Evolutionary conservation across 208 protist species (phyloP).

Genomic region (Leishmania braziliensis): DNA sequence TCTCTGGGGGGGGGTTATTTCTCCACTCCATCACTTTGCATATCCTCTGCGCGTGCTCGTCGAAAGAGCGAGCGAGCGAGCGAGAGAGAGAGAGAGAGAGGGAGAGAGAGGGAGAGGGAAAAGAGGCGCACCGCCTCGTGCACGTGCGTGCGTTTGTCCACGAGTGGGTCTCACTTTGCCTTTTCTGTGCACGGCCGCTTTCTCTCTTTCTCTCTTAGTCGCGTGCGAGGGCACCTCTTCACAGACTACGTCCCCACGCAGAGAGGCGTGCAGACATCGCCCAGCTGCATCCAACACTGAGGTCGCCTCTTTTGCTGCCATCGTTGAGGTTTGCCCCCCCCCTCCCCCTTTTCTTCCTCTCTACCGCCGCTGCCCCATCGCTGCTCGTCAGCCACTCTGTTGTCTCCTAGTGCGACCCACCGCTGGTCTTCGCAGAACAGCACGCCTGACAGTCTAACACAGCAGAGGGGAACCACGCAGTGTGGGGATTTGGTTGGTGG

Average conservation of each 20-base stretch:
- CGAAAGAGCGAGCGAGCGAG: too few species aligned
- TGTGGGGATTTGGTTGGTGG: not conserved
- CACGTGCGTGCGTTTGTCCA: not conserved
- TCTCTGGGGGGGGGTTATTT: too few species aligned
- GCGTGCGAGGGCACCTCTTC: not conserved
- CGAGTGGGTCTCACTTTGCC: not conserved
- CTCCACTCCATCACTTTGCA: not conserved
- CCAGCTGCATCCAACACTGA: not conserved
- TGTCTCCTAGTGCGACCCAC: not conserved
- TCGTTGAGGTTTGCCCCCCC: not conserved
- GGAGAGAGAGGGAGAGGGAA: not conserved
- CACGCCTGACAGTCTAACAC: not conserved
- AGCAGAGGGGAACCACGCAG: not conserved
- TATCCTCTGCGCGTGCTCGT: not conserved
- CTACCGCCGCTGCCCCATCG: not conserved
- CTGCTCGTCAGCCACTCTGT: not conserved
- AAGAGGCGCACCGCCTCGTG: not conserved
- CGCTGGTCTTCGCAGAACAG: not conserved
- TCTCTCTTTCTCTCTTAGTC: not conserved
- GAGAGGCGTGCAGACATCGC: not conserved
- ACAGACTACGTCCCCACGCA: not conserved
- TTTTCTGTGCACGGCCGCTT: too few species aligned
- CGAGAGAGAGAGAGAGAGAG: not conserved
- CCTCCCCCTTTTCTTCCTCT: not conserved
- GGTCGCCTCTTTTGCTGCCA: not conserved